Evolutionary conservation across 192 early-diverging fungal species (phyloP), one percentile per base, ranked within the genome.

Genomic region (Chytriomyces sp.): DNA sequence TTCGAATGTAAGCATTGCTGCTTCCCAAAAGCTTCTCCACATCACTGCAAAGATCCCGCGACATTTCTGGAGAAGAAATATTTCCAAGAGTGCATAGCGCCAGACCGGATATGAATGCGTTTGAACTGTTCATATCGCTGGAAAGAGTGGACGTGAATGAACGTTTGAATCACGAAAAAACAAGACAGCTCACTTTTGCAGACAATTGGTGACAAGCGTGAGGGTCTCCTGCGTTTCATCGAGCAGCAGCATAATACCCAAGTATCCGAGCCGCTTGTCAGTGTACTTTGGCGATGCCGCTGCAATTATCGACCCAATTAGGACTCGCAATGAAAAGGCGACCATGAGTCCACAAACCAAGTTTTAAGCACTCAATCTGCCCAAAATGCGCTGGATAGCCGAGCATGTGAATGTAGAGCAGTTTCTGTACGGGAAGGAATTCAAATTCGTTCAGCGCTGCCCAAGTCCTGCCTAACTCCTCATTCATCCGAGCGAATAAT

Each of bases 371-470:
- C 81, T 99, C 98, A 45, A 99, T 96, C 87, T 99, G 98, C 35
- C 98, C 98, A 82, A 98, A 99, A 82, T 98, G 98, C 28, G 97
- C 98, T 43, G 97, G 96, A 79, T 97, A 99, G 24, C 97, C 96
- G 23, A 99, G 90, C 94, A 99, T 94, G 79, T 98, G 94, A 72
- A 99, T 97, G 76, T 99, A 99, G 6, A 99, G 87, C 77, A 99
- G 86, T 83, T 99, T 99, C 24, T 94, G 93, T 35, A 2, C 28
- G 35, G 35, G 35, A 35, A 4, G 35, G 35, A 35, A 35, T 35
- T 35, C 35, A 35, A 1, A 35, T 0, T 35, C 35, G 35, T 35
- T 35, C 0, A 35, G 35, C 35, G 35, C 35, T 35, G 35, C 35
- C 35, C 35, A 35, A 35, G 35, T 35, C 35, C 35, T 35, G 35